Evolutionary conservation across 163 green algal genomes (phyloP), one percentile per base, ranked within the genome.

Genomic region (Chlorella variabilis): DNA sequence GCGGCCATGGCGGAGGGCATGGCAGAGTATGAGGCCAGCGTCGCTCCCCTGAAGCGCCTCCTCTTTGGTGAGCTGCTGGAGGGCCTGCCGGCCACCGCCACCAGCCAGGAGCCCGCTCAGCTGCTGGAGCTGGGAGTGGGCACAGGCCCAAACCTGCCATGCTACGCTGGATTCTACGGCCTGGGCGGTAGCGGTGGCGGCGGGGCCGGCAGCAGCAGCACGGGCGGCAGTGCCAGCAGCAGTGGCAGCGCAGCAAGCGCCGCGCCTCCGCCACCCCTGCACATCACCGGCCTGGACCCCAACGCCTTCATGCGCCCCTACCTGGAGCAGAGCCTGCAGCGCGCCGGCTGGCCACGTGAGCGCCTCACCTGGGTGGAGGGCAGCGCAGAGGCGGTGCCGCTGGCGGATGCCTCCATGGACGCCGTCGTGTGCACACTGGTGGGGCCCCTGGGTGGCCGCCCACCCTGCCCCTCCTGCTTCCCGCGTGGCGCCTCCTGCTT

Each of bases 131-230:
- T 93, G 15, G 89, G 89, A 38, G 76, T 92, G 8, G 89, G 89
- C n/a, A 86, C 91, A 51, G 90, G 89, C 2, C 89, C 90, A 31
- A 94, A 94, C 58, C 45, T 91, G 36, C 38, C 33, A 0, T 91
- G 17, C 17, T 80, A 80, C 33, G 27, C 73, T 2, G 4, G 45
- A 4, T 56, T 45, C n/a, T 80, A 70, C 34, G 27, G 42, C 41
- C 17, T 18, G 6, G 23, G 21, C 34, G 38, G 51, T 49, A 63
- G 69, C 42, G 45, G 17, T 0, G 3, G n/a, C 71, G n/a, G 51
- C 71, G 51, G 23, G 18, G 25, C 85, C 79, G 91, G 89, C 69
- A 31, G 38, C 9, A 42, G 51, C 34, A 73, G 73, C 18, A 45
- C 11, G 11, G 45, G 45, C 11, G 45, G 15, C 15, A 23, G 45